phyloP scores from a whole-genome alignment of 352 stramenopile species.

The Pythium folliculosum region DNA sequence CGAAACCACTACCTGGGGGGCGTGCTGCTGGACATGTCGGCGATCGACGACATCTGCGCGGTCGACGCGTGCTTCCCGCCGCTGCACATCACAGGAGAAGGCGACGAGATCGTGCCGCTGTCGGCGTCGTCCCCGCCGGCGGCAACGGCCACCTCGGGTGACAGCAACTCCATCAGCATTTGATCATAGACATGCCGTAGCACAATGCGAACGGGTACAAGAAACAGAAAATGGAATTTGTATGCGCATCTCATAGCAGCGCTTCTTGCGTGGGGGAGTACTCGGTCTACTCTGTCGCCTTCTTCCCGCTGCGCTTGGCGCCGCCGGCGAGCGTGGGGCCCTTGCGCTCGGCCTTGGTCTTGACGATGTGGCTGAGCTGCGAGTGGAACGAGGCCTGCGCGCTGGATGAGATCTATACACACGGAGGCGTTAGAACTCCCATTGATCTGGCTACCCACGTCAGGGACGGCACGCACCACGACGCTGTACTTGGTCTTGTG shows the following conservation, averaged over 20 bases:
- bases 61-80: constrained; percentile 15
- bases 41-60: constrained; percentile 48
- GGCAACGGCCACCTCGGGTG: no score
- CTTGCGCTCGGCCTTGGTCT: constrained; percentile 58
- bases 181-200: neutral
- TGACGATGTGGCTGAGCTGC: constrained; percentile 69
- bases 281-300: constrained; percentile 54
- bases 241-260: no score
- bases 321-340: constrained; percentile 27
- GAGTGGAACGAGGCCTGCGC: constrained; percentile 70
- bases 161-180: constrained; percentile 8
- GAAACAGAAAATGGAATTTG: no score
- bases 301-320: constrained; percentile 44
- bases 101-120: constrained; percentile 56
- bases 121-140: constrained; percentile 34
- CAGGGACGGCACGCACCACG: constrained; percentile 46
- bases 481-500: constrained; percentile 88
- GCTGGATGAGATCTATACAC: constrained; percentile 52
- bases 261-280: no score
- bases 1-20: constrained; percentile 80
- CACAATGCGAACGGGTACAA: neutral
- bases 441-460: no score
- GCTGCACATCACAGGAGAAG: constrained; percentile 2
- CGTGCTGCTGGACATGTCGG: constrained; percentile 67
- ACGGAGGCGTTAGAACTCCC: neutral